Percentiles rank a stretch among this genome's conserved stretches.
These are phyloP conservation scores for Cyclostephanos tholiformis DNA, from an alignment of 108 stramenopile genomes.

Conservation along the genomic window DNA sequence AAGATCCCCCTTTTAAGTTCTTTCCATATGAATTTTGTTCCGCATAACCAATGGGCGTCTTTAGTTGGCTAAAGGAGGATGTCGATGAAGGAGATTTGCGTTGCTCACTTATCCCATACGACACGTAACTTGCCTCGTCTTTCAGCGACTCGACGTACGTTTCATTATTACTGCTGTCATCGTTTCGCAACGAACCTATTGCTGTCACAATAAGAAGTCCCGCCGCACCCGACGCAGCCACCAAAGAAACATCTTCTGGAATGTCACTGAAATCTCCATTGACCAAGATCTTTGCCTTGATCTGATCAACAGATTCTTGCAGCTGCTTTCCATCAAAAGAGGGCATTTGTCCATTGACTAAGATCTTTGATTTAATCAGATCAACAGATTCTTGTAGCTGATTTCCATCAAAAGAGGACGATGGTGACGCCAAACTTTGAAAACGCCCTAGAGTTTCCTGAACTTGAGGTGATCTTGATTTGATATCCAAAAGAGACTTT, in stretches of 20 bases:
- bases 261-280: background rate
- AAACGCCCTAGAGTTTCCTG: background rate
- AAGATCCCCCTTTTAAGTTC: background rate
- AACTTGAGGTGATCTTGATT: background rate
- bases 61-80: background rate
- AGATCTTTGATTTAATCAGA: background rate
- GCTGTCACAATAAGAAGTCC: background rate
- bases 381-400: background rate
- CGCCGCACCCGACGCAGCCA: constrained; percentile 2
- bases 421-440: background rate
- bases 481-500: constrained; percentile 4
- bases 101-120: constrained; percentile 1
- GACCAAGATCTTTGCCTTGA: background rate
- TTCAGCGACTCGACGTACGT: background rate
- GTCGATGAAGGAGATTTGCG: background rate
- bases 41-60: background rate
- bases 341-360: background rate
- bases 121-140: background rate
- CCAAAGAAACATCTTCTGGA: constrained; percentile 2
- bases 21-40: background rate
- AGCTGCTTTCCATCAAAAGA: constrained; percentile 1
- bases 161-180: background rate
- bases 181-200: background rate
- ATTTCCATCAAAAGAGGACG: background rate
- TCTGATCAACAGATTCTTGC: constrained; percentile 1